Conservation (phyloP, 1,139 yeast genomes). For the Kodamaea fungicola region DNA sequence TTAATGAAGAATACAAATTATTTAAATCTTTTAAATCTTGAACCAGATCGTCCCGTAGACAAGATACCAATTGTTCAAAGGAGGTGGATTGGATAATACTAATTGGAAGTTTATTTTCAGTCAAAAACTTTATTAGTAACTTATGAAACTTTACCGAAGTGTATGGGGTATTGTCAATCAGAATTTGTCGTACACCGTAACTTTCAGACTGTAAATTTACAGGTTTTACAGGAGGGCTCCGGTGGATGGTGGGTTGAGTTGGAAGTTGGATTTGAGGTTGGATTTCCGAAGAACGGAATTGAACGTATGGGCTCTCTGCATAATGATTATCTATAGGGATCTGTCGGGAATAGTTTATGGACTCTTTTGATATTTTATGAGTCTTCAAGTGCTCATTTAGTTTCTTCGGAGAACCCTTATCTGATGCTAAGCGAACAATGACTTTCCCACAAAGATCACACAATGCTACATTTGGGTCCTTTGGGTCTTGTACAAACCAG, state of each 20-base stretch:
- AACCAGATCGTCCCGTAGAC: slow-evolving; percentile 47
- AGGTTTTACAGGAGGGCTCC: too few relatives aligned
- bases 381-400: slow-evolving; percentile 55
- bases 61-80: slow-evolving; percentile 50
- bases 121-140: slow-evolving; percentile 47
- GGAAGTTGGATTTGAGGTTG: too few relatives aligned
- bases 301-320: not conserved
- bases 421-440: slow-evolving; percentile 46
- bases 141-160: slow-evolving; percentile 47
- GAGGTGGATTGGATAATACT: slow-evolving; percentile 47
- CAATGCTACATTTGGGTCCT: slow-evolving; percentile 48
- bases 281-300: too few relatives aligned
- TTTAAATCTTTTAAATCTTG: slow-evolving; percentile 47
- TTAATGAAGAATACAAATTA: slow-evolving; percentile 40
- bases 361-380: slow-evolving; percentile 43
- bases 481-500: slow-evolving; percentile 53
- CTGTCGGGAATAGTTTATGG: slow-evolving; percentile 33
- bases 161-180: slow-evolving; percentile 42
- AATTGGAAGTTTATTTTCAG: slow-evolving; percentile 51
- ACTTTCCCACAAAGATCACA: slow-evolving; percentile 54
- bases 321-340: slow-evolving; percentile 34
- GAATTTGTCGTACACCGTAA: not conserved
- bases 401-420: slow-evolving; percentile 60
- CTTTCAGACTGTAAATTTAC: not conserved
- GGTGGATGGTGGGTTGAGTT: too few relatives aligned